Evolutionary conservation across 805 yeast species (phyloP).

Genomic region (Cyberlindnera maclurae): DNA sequence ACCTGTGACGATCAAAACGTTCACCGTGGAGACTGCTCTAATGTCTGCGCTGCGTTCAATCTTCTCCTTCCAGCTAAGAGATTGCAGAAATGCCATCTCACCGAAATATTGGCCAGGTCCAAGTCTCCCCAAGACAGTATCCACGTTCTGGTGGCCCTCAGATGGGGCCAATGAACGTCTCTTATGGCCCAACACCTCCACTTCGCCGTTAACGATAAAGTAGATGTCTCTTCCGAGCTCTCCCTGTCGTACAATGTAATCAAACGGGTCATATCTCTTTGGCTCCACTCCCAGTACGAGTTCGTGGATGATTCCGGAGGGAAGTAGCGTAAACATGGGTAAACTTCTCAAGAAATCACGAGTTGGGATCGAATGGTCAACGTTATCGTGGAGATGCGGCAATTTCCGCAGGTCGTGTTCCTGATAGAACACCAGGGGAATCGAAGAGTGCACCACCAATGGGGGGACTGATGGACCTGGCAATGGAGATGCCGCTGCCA

Average conservation of each 20-base stretch:
- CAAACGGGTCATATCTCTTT: constrained; percentile 43
- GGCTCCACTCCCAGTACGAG: constrained; percentile 61
- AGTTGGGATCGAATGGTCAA: constrained; percentile 48
- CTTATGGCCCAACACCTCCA: constrained; percentile 49
- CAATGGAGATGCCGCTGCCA: constrained; percentile 26
- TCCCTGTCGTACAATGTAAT: constrained; percentile 53
- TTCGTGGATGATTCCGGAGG: constrained; percentile 53
- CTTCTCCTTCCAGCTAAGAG: constrained; percentile 26
- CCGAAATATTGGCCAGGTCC: constrained; percentile 66
- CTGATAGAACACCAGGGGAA: constrained; percentile 1
- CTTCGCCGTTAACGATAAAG: constrained; percentile 62
- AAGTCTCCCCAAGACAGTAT: constrained; percentile 47
- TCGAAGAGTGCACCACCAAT: constrained; percentile 9
- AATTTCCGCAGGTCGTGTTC: constrained; percentile 1
- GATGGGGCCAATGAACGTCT: constrained; percentile 20
- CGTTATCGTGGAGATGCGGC: constrained; percentile 29
- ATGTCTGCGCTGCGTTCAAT: constrained; percentile 52
- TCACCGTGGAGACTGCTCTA: constrained; percentile 52
- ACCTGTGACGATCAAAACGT: constrained; percentile 54
- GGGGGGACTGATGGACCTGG: constrained; percentile 39
- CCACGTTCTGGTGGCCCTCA: constrained; percentile 23
- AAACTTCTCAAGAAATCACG: constrained; percentile 51
- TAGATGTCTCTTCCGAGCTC: constrained; percentile 57
- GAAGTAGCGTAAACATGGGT: constrained; percentile 52
- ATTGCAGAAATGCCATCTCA: constrained; percentile 62